Base-by-base conservation (phyloP, 2,329 filamentous ascomycete species). In the Dactylellina parvicollis region DNA sequence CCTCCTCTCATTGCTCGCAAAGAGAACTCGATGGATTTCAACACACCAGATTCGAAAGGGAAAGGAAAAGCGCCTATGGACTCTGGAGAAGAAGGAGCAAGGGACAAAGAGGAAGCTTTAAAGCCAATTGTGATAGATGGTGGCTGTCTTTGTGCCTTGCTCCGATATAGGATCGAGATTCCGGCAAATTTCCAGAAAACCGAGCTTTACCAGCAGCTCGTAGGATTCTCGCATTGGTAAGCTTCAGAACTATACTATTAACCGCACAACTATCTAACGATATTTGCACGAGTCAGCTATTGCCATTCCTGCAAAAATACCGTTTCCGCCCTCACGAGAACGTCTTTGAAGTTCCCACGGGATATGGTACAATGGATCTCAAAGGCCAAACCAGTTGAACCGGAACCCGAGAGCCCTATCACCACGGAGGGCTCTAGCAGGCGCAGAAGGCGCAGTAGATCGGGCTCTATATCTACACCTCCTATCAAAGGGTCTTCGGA, bases 201-300 rank as follows among this genome's bases (percentile, higher is more conserved):
- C 4, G 69, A 73, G 30, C 18, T 73, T 3, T 73, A 66, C 24
- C 22, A 66, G 5, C 42, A 73, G 18, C 40, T 73, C 10, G 69
- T 73, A 34, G 69, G 69, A 10, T 73, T 73, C 32, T 44, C 60
- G 8, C 69, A 73, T 40, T 73, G 69, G 69, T 73, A 28, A 42
- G 66, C n/a, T 56, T 2, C 5, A 12, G 5, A 9, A 18, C 20
- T 32, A 49, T 22, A 22, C 12, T 14, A 55, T 36, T 10, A 20
- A 10, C 4, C 20, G 20, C 10, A 49, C 30, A 20, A 4, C 32
- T 16, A 16, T 22, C 16, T 26, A 46, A 46, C n/a, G n/a, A n/a
- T n/a, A n/a, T 20, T 26, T 3, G 32, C 10, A 1, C 20, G 20
- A 4, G 18, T 62, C 10, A 73, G 69, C 10, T 73, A 73, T 24